Evolutionary conservation across 257 asterid genomes (phyloP).

Genomic region (Solanum tarapatanum): DNA sequence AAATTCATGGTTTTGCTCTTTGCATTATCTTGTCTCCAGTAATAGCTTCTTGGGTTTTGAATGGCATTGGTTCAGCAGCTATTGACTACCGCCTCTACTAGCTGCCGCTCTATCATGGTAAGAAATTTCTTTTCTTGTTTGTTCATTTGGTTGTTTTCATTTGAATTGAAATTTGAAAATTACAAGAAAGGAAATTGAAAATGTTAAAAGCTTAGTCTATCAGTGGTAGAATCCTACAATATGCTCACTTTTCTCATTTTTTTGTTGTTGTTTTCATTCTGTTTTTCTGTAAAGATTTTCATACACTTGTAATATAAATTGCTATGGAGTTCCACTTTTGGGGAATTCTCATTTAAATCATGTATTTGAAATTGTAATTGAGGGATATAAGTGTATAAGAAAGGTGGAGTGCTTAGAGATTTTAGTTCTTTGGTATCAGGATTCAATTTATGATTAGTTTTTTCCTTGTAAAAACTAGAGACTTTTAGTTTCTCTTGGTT

Average conservation of each 20-base stretch:
- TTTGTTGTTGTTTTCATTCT: background rate
- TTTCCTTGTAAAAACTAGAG: background rate
- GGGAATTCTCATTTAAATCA: background rate
- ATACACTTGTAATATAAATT: background rate
- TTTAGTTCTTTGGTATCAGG: background rate
- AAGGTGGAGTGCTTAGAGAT: background rate
- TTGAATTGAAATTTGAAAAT: background rate
- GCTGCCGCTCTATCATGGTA: conserved; percentile 23
- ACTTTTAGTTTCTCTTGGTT: background rate
- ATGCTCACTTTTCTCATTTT: background rate
- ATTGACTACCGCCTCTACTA: conserved; percentile 9
- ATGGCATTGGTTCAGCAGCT: conserved; percentile 14
- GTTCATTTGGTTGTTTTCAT: background rate
- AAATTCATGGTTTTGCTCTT: background rate
- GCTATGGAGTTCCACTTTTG: background rate
- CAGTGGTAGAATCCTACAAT: background rate
- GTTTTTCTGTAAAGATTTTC: background rate
- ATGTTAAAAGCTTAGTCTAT: background rate
- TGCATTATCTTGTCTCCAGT: background rate
- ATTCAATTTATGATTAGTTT: background rate
- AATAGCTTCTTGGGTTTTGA: background rate
- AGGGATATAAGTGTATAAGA: background rate
- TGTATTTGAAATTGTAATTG: background rate
- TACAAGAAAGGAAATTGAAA: background rate
- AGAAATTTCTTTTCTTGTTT: background rate